A percentile compares a stretch with the other conserved stretches of the same genome.
Conservation (phyloP, 1,284 basidiomycete genomes). For the Austroboletus novae-zelandiae region DNA sequence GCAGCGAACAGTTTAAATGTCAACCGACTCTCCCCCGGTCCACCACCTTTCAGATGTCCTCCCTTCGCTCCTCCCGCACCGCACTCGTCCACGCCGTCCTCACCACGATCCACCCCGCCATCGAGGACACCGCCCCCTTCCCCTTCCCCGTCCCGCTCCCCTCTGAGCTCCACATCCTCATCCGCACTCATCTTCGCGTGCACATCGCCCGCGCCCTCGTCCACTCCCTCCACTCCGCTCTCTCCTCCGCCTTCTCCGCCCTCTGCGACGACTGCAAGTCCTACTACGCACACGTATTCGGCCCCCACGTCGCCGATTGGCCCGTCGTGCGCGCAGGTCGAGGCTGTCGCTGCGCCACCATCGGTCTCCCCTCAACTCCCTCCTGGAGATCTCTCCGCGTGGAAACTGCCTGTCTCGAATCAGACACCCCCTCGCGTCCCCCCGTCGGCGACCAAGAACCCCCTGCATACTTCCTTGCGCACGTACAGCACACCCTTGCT, state of each 20-base stretch:
- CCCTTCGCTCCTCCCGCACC: constrained; percentile 34
- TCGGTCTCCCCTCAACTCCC: constrained; percentile 15
- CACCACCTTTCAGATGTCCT: constrained; percentile 13
- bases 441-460: constrained; percentile 31
- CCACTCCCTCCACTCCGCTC: constrained; percentile 26
- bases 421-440: constrained; percentile 17
- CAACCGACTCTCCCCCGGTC: constrained; percentile 8
- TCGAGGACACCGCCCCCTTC: constrained; percentile 24
- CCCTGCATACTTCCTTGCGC: constrained; percentile 30
- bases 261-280: constrained; percentile 33
- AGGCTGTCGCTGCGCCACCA: constrained; percentile 26
- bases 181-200: constrained; percentile 31
- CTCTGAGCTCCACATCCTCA: constrained; percentile 45
- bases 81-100: constrained; percentile 50
- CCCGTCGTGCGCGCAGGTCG: constrained; percentile 30
- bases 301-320: constrained; percentile 32
- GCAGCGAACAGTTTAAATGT: constrained; percentile 22
- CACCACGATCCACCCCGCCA: constrained; percentile 40
- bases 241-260: constrained; percentile 16
- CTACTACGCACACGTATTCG: constrained; percentile 32
- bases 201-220: constrained; percentile 26
- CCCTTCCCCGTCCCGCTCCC: constrained; percentile 38
- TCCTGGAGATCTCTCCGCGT: constrained; percentile 8
- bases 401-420: constrained; percentile 14
- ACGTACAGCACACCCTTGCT: constrained; percentile 24